Base-by-base conservation (phyloP, 2,329 filamentous ascomycete species). In the Penicillium oxalicum region DNA sequence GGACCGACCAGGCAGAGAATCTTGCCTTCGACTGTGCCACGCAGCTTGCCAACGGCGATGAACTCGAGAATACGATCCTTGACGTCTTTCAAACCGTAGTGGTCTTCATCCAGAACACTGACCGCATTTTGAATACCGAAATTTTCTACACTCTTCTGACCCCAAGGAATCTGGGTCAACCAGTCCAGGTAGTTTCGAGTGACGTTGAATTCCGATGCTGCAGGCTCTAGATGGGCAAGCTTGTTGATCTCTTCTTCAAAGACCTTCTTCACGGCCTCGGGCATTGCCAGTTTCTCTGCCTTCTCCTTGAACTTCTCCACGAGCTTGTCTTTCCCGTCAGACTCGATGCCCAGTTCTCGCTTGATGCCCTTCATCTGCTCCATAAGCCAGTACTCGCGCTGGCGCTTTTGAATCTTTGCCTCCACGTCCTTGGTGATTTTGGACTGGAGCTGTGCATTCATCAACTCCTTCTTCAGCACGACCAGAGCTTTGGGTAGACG, bases 341-440 rank as follows among this genome's bases (percentile, higher is more conserved):
- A 95, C 68, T 98, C 94, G 45, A 98, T 88, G 24, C 94, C 93
- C 42, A 98, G 81, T 70, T 98, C 93, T 50, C 93, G 82, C 50
- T 89, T 86, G 64, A 98, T 98, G 26, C 91, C 93, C 76, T 97
- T 97, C 91, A 98, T 95, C 69, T 98, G 94, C 71, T 98, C 93
- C 89, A 95, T 94, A 40, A 98, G 76, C 88, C 90, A 97, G 73
- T 97, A 98, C 66, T 98, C 93, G 45, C 93, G 84, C 68, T 98
- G 93, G 28, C 91, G 85, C 73, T 98, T 97, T 61, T 91, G 91
- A 46, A 98, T 97, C 72, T 95, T 96, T 64, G 82, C 89, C 69
- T 97, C 93, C 13, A 98, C 94, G 64, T 98, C 93, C 72, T 96
- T 96, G 50, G 87, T 89, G 50, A 98, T 97, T 76, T 97, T 98